These are phyloP conservation scores for Sclerotinia spermophila DNA, from an alignment of 2,329 filamentous ascomycete genomes.

Conservation along the genomic window DNA sequence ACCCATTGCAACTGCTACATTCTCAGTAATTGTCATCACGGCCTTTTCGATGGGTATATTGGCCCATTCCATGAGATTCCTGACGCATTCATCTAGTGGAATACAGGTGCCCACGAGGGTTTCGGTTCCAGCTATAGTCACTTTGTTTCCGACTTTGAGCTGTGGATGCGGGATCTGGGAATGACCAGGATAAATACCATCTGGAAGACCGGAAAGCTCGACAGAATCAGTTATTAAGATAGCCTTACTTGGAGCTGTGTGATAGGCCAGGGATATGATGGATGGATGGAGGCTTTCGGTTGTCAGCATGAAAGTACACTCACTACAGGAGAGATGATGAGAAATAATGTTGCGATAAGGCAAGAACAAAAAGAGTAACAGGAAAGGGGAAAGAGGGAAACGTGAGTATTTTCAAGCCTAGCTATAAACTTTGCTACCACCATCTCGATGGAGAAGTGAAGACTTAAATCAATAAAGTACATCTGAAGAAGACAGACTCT, in stretches of 20 bases:
- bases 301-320: neutral
- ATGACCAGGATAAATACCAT: constrained; percentile 50
- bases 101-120: constrained; percentile 53
- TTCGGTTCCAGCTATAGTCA: constrained; percentile 50
- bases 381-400: neutral
- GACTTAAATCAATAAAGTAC: no score
- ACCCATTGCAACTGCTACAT: constrained; percentile 31
- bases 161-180: constrained; percentile 49
- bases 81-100: constrained; percentile 47
- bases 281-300: constrained; percentile 43
- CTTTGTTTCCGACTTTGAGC: constrained; percentile 46
- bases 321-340: neutral
- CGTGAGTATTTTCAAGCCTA: neutral
- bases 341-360: neutral
- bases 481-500: no score
- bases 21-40: constrained; percentile 34
- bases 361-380: neutral
- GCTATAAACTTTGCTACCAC: neutral
- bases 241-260: constrained; percentile 44
- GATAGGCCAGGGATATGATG: constrained; percentile 47
- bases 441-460: neutral
- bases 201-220: constrained; percentile 49
- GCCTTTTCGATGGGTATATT: constrained; percentile 29
- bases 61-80: constrained; percentile 38
- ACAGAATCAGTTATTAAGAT: constrained; percentile 53